Conservation (phyloP, 1,139 yeast species). For the Meyerozyma guilliermondii region DNA sequence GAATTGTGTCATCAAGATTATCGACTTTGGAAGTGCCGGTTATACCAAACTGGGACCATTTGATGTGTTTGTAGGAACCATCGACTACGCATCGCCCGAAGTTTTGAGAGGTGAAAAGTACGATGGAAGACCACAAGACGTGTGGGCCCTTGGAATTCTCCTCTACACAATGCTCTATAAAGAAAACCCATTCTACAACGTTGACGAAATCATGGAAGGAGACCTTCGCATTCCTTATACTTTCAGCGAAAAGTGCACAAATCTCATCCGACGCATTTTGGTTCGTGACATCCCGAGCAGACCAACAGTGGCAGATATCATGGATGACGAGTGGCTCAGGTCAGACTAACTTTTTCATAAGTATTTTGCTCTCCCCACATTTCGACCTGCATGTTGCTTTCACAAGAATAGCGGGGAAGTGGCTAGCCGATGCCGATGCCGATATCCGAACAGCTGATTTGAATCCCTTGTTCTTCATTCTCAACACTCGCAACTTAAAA, state of each 20-base stretch:
- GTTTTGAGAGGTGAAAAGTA: constrained; percentile 84
- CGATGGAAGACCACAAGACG: constrained; percentile 90
- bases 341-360: not conserved
- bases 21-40: constrained; percentile 95
- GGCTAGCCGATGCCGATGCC: not conserved
- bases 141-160: constrained; percentile 93
- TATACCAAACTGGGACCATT: constrained; percentile 88
- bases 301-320: constrained; percentile 69
- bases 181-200: constrained; percentile 92
- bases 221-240: constrained; percentile 65
- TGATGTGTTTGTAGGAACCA: constrained; percentile 94
- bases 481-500: not conserved
- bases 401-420: not conserved
- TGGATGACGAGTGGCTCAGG: constrained; percentile 62
- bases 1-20: constrained; percentile 70
- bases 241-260: constrained; percentile 53
- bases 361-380: not conserved
- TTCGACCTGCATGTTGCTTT: not conserved
- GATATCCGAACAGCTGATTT: not conserved
- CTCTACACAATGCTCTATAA: constrained; percentile 86
- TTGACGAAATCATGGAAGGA: constrained; percentile 92
- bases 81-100: constrained; percentile 97
- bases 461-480: not conserved
- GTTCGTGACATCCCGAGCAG: constrained; percentile 59
- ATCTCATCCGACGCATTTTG: constrained; percentile 59